These are phyloP conservation scores for Moelleriella libera DNA, from an alignment of 2,329 filamentous ascomycete species.

Conservation along the genomic window DNA sequence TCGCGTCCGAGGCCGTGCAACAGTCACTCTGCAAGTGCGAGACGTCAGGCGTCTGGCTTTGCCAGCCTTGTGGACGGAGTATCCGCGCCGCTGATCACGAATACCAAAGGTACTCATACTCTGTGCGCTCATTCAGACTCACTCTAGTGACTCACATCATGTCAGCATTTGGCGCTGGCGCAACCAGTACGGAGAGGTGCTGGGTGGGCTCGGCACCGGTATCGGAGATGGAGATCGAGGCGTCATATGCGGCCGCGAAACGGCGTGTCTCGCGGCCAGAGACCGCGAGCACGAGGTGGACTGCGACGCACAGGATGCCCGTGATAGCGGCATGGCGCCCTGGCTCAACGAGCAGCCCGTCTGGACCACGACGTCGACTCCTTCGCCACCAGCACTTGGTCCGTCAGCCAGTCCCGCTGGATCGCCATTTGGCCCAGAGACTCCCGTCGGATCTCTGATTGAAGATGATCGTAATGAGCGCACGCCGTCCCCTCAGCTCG, in stretches of 20 bases:
- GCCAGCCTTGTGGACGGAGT: constrained; percentile 65
- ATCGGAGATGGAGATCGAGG: constrained; percentile 81
- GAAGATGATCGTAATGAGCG: constrained; percentile 20
- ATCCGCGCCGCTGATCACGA: constrained; percentile 47
- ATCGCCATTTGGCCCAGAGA: constrained; percentile 6
- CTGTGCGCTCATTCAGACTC: too few relatives aligned
- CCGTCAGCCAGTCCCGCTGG: constrained; percentile 5
- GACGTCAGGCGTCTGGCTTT: constrained; percentile 61
- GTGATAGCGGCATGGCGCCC: constrained; percentile 21
- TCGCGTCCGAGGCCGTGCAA: constrained; percentile 42
- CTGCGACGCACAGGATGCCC: constrained; percentile 65
- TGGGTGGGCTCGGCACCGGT: constrained; percentile 69
- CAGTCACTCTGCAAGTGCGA: constrained; percentile 38
- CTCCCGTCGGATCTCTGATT: constrained; percentile 12
- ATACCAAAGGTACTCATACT: constrained; percentile 34
- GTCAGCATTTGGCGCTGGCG: constrained; percentile 76
- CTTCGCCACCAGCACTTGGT: constrained; percentile 4
- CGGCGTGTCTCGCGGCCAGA: constrained; percentile 59
- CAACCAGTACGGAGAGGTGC: constrained; percentile 67
- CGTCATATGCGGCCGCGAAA: constrained; percentile 72
- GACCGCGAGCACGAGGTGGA: constrained; percentile 75
- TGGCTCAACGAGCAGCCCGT: constrained; percentile 9
- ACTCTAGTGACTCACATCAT: background rate
- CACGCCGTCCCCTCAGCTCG: constrained; percentile 35
- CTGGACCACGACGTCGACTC: constrained; percentile 9